Base-by-base conservation (phyloP, 345 rosid genomes). In the Linum lewisii region DNA sequence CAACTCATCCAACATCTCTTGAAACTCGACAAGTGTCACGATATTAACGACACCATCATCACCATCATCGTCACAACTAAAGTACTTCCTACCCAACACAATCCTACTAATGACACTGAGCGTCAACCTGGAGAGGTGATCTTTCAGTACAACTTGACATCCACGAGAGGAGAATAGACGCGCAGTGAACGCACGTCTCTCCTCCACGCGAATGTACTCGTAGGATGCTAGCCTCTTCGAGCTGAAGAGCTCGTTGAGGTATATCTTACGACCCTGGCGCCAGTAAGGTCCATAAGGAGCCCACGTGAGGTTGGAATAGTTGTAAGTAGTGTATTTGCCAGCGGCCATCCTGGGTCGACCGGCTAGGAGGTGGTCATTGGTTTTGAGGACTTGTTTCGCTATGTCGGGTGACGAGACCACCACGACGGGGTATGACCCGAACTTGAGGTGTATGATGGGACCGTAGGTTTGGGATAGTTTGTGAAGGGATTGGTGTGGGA, bases 401-500 rank as follows among this genome's bases (percentile, higher is more conserved):
- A 76, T 72, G 7, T 65, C 71, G 2, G 53, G 60, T 0, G 73
- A 72, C 4, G 79, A 44, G 15, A 44, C 66, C 6, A 76, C 69
- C 2, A 72, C 51, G 0, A 63, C 65, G 7, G 72, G 77, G 50
- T 42, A 25, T 14, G 77, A 73, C 0, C 80, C 77, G 3, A 76
- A 67, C 21, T 24, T 25, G 57, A 72, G 72, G 23, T 69, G 80
- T 75, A 76, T 69, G 2, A 67, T 61, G 3, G 71, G 64, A 0
- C 80, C 77, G 16, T 76, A 69, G 24, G 61, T 67, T 51, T 26
- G 69, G 49, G 75, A 55, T 5, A 76, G 62, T 13, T 51, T 36
- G 53, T 73, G 75, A 21, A 76, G 63, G 9, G 76, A 63, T 20
- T 57, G 75, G 62, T 72, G 77, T 6, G 80, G 80, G 54, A 76